Conservation (phyloP, 441 rosid genomes). For the Pelargonium exstipulatum region DNA sequence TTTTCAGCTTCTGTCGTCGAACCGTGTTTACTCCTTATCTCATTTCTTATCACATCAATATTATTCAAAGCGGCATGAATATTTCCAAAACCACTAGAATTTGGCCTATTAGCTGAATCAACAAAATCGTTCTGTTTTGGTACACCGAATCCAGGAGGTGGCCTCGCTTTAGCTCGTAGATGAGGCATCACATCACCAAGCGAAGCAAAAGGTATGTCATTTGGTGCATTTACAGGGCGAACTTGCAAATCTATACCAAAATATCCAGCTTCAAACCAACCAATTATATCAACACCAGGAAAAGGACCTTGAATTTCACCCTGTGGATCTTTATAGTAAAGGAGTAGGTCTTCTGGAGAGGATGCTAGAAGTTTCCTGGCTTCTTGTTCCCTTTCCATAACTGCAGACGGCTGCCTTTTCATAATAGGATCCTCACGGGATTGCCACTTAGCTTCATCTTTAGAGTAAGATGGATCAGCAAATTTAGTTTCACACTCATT, state of each 20-base stretch:
- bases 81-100: constrained; percentile 45
- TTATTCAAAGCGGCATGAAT: constrained; percentile 42
- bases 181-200: constrained; percentile 99
- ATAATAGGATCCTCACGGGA: constrained; percentile 50
- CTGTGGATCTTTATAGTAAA: constrained; percentile 89
- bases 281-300: constrained; percentile 83
- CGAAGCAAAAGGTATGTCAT: constrained; percentile 59
- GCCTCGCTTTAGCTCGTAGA: constrained; percentile 87
- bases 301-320: constrained; percentile 97
- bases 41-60: constrained; percentile 48
- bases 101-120: constrained; percentile 46
- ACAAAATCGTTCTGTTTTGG: constrained; percentile 58
- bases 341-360: constrained; percentile 69
- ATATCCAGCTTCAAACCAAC: constrained; percentile 98
- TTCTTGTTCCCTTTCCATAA: constrained; percentile 67
- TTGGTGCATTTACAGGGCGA: constrained; percentile 58
- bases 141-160: constrained; percentile 84
- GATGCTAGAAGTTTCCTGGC: constrained; percentile 46
- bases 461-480: constrained; percentile 36
- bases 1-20: constrained; percentile 78
- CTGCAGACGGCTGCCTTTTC: constrained; percentile 58
- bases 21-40: constrained; percentile 47
- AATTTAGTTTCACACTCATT: constrained; percentile 42
- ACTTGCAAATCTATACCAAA: constrained; percentile 94
- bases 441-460: constrained; percentile 62